Evolutionary conservation across 179 eudicot species (phyloP).

Genomic region (Actinidia polygama): DNA sequence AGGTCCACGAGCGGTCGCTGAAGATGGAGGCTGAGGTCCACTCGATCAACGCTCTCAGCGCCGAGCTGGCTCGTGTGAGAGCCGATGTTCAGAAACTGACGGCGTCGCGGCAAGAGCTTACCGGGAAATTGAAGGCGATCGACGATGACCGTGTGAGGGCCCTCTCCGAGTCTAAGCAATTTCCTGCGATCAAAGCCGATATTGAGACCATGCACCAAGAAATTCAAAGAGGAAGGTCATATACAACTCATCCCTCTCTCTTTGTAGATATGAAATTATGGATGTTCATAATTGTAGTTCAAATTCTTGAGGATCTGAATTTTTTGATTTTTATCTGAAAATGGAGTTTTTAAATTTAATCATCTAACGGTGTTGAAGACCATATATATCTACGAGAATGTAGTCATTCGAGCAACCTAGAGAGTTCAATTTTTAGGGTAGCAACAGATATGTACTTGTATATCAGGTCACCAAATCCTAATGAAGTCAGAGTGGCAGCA

Average conservation of each 20-base stretch:
- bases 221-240: constrained; percentile 72
- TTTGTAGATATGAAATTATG: no score
- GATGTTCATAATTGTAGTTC: no score
- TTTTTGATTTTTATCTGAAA: neutral
- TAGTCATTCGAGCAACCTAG: neutral
- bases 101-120: constrained; percentile 42
- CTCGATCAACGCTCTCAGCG: constrained; percentile 31
- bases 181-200: constrained; percentile 52
- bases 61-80: constrained; percentile 51
- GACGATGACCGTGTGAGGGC: constrained; percentile 43
- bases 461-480: neutral
- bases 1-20: constrained; percentile 55
- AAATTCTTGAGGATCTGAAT: neutral
- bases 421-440: neutral
- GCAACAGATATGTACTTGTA: neutral
- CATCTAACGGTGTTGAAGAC: neutral
- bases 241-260: neutral
- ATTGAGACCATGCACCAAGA: constrained; percentile 59
- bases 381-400: neutral
- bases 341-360: neutral
- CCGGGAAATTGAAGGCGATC: constrained; percentile 36
- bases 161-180: constrained; percentile 35
- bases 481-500: neutral
- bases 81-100: constrained; percentile 48
- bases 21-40: constrained; percentile 55